These are phyloP conservation scores for Dioscorea cayenensis DNA, from an alignment of 116 monocot species.

Conservation along the genomic window DNA sequence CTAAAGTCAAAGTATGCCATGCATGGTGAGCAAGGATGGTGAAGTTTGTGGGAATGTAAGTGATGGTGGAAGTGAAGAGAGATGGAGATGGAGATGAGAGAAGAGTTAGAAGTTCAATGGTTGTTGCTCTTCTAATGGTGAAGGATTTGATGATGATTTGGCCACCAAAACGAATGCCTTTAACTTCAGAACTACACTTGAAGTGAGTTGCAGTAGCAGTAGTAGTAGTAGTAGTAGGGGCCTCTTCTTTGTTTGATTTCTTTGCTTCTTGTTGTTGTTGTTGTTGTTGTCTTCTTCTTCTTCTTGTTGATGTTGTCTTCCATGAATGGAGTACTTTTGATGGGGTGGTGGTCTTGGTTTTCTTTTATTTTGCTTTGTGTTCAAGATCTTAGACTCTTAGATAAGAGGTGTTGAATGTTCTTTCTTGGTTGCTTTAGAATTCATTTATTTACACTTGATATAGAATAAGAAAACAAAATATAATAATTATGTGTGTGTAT, in stretches of 20 bases:
- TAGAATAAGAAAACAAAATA: no score
- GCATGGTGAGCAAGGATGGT: conserved; percentile 93
- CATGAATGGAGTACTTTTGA: no score
- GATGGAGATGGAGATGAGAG: conserved; percentile 34
- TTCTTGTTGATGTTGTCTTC: no score
- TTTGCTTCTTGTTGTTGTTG: neutral
- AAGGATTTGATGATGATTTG: conserved; percentile 86
- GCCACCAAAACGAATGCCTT: conserved; percentile 77
- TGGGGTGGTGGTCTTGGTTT: no score
- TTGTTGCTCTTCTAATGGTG: conserved; percentile 71
- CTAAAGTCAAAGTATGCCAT: conserved; percentile 90
- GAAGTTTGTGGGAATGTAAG: conserved; percentile 94
- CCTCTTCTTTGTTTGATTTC: no score
- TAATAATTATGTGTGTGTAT: no score
- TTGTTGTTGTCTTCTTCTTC: neutral
- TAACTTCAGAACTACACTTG: conserved; percentile 65
- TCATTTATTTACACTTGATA: no score
- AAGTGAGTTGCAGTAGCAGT: conserved; percentile 25
- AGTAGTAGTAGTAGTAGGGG: no score
- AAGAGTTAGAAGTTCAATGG: conserved; percentile 77
- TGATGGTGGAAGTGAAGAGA: conserved; percentile 57
- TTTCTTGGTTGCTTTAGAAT: no score
- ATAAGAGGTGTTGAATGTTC: no score
- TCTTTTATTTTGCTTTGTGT: no score
- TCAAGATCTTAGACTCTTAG: no score